Percentiles rank a stretch among this genome's conserved stretches.
Conservation (phyloP, 2,329 filamentous ascomycete genomes). For the Cladophialophora carrionii region DNA sequence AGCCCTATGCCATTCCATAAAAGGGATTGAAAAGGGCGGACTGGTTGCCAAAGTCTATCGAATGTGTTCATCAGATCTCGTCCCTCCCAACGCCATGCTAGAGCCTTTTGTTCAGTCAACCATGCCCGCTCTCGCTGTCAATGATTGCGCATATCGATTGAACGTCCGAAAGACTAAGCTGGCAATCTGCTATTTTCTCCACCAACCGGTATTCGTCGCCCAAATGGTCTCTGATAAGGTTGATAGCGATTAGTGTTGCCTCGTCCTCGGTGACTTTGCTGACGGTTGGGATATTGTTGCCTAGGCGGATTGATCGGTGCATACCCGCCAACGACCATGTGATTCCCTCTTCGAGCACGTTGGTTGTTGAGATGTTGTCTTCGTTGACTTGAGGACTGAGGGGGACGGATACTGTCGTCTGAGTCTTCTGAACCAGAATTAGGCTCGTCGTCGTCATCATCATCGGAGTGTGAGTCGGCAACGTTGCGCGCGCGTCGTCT, state of each 20-base stretch:
- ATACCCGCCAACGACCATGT: not conserved
- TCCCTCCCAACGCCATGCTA: constrained; percentile 15
- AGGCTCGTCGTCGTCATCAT: constrained; percentile 12
- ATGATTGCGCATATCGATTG: not conserved
- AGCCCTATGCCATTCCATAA: not conserved
- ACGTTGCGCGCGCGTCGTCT: not conserved
- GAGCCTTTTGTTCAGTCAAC: constrained; percentile 1
- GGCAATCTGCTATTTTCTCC: not conserved
- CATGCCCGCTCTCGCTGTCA: not conserved
- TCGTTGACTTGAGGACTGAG: constrained; percentile 29
- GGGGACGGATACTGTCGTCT: constrained; percentile 27
- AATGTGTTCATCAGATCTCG: not conserved
- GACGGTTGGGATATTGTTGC: not conserved
- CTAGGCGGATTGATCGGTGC: not conserved
- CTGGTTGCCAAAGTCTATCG: not conserved
- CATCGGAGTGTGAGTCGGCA: not conserved
- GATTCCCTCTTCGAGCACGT: constrained; percentile 27
- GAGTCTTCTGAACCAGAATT: constrained; percentile 31
- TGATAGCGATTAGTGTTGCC: not conserved
- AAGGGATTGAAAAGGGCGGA: not conserved
- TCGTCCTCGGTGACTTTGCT: not conserved
- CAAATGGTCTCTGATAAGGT: constrained; percentile 8
- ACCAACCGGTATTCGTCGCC: constrained; percentile 15
- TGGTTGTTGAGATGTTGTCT: constrained; percentile 28
- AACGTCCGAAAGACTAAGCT: not conserved